Base-by-base conservation (phyloP, 2,329 filamentous ascomycete species). In the Alternaria brassicae region DNA sequence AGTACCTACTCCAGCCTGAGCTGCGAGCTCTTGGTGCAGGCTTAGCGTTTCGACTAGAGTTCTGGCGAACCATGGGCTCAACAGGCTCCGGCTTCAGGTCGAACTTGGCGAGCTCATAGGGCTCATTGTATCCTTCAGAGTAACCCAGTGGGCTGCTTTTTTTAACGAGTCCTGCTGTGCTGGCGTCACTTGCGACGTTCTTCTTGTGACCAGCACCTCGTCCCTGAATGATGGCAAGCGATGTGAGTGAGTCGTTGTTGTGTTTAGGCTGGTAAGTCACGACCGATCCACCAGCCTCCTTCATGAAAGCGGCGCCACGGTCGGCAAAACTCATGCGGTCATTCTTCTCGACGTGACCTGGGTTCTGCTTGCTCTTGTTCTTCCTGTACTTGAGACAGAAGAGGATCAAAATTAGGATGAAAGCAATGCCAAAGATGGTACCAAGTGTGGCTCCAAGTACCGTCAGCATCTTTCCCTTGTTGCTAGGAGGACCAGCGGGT, bases 381-480 rank as follows among this genome's bases (percentile, higher is more conserved):
- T 85, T 83, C 59, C 83, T 84, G 65, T 85, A 86, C 72, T 86
- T 84, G 23, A 93, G 79, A 27, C 90, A 82, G 50, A 95, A 81
- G 19, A 97, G 83, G n/a, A 92, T 74, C 1, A 91, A 75, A 25
- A 91, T 83, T n/a, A 96, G 81, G 6, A 97, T 73, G 0, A 88
- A 79, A 19, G 90, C 88, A 52, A 92, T 81, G 17, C 91, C 92
- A 52, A 91, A 85, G 21, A 97, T 88, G n/a, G 89, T 88, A 12
- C 93, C 93, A 1, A 98, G 83, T 0, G 91, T 91, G 50, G 91
- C 91, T 32, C 91, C 93, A 1, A 97, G 84, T 27, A 97, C 89
- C 7, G 87, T 80, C 53, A 83, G 66, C 72, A 78, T 87, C 66
- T 77, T 84, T 81, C 73, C 70, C 64, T 83, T 78, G 62, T 75